These are phyloP conservation scores for Knoxia roxburghii DNA, from an alignment of 257 asterid genomes.

Conservation along the genomic window DNA sequence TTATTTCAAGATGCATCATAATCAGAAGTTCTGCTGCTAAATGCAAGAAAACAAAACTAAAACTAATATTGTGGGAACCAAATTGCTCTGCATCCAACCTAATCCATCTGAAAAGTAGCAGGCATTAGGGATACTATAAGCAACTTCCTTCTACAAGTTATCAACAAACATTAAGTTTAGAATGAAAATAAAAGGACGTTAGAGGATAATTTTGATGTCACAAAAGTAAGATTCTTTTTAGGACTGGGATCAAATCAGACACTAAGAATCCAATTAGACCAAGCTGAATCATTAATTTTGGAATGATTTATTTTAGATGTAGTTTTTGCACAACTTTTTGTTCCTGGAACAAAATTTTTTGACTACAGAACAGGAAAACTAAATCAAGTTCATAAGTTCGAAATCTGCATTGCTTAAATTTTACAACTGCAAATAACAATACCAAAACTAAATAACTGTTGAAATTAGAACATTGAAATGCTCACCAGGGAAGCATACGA, in stretches of 20 bases:
- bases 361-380: too few relatives aligned
- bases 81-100: not conserved
- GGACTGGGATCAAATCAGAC: too few relatives aligned
- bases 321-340: not conserved
- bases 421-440: not conserved
- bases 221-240: too few relatives aligned
- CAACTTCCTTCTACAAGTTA: not conserved
- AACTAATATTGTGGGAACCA: not conserved
- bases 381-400: not conserved
- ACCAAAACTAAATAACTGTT: not conserved
- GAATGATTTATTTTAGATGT: not conserved
- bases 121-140: not conserved
- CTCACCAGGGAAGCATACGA: constrained; percentile 89
- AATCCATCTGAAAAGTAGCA: not conserved
- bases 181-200: not conserved
- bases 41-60: not conserved
- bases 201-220: too few relatives aligned
- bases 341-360: too few relatives aligned
- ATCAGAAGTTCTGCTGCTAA: not conserved
- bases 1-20: not conserved
- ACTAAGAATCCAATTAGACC: too few relatives aligned
- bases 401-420: not conserved
- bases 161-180: not conserved
- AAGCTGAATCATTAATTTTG: too few relatives aligned
- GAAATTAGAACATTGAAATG: not conserved